Percentiles rank a stretch among this genome's conserved stretches.
Conservation (phyloP, 2,329 filamentous ascomycete genomes). For the Drechslerella dactyloides region DNA sequence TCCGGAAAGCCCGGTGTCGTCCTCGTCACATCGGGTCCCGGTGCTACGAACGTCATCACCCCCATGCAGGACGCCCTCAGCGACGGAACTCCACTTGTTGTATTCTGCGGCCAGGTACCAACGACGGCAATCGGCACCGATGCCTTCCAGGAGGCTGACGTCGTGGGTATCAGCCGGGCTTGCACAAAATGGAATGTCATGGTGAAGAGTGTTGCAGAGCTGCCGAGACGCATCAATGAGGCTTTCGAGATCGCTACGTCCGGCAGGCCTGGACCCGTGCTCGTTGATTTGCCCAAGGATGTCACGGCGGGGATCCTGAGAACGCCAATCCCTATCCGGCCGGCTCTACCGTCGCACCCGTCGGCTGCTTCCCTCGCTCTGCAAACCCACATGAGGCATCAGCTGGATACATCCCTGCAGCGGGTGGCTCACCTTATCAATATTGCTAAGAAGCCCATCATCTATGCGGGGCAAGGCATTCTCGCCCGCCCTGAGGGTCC, state of each 20-base stretch:
- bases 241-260: slow-evolving; percentile 97
- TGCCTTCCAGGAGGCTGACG: slow-evolving; percentile 95
- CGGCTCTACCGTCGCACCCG: slow-evolving; percentile 75
- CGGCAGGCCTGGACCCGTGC: slow-evolving; percentile 88
- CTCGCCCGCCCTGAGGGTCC: slow-evolving; percentile 80
- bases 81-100: slow-evolving; percentile 93
- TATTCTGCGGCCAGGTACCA: slow-evolving; percentile 91
- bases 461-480: slow-evolving; percentile 92
- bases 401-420: slow-evolving; percentile 74
- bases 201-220: slow-evolving; percentile 92
- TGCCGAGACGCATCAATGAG: slow-evolving; percentile 93
- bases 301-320: slow-evolving; percentile 84
- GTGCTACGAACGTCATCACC: slow-evolving; percentile 94
- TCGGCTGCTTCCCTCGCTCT: slow-evolving; percentile 85
- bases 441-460: slow-evolving; percentile 87
- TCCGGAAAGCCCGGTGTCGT: slow-evolving; percentile 95
- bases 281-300: slow-evolving; percentile 96
- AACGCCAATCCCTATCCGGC: slow-evolving; percentile 80
- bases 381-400: slow-evolving; percentile 72
- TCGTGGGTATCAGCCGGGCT: slow-evolving; percentile 88
- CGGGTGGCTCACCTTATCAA: slow-evolving; percentile 85
- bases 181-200: slow-evolving; percentile 99
- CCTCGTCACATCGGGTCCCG: slow-evolving; percentile 92
- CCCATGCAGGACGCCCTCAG: slow-evolving; percentile 95
- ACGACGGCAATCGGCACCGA: slow-evolving; percentile 92